These are phyloP conservation scores for Epichloe typhina DNA, from an alignment of 2,329 filamentous ascomycete species.

Conservation along the genomic window DNA sequence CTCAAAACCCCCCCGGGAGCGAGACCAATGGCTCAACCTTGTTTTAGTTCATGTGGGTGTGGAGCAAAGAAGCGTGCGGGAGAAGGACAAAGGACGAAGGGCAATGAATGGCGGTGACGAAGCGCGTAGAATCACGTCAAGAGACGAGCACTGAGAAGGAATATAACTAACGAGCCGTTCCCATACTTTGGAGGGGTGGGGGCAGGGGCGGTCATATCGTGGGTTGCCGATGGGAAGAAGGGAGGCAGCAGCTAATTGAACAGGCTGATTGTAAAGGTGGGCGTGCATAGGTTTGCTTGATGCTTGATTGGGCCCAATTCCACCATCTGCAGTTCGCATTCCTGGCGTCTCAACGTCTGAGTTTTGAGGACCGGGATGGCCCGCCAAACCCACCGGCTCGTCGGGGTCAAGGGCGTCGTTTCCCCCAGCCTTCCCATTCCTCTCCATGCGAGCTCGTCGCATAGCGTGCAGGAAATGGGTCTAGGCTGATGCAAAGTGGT, in stretches of 20 bases:
- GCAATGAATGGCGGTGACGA: not conserved
- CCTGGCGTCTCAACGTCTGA: not conserved
- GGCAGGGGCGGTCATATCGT: too few species aligned
- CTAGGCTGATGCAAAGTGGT: not conserved
- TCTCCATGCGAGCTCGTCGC: not conserved
- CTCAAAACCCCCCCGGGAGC: not conserved
- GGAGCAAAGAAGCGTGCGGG: not conserved
- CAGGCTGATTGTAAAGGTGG: not conserved
- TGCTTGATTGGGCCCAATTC: not conserved
- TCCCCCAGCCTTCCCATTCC: too few species aligned
- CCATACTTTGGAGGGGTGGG: not conserved
- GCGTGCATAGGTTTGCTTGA: not conserved
- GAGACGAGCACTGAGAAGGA: not conserved
- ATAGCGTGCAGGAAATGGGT: not conserved
- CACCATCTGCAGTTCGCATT: not conserved
- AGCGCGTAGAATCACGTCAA: not conserved
- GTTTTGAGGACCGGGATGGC: not conserved
- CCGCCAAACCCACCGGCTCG: not conserved
- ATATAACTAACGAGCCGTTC: not conserved
- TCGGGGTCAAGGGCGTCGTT: too few species aligned
- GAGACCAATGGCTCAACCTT: not conserved
- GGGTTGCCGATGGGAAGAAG: not conserved
- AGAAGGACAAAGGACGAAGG: too few species aligned
- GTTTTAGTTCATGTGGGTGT: not conserved
- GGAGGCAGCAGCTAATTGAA: not conserved